A percentile compares a stretch with the other conserved stretches of the same genome.
These are phyloP conservation scores for Penicillium manginii DNA, from an alignment of 495 filamentous ascomycete species.

Conservation along the genomic window DNA sequence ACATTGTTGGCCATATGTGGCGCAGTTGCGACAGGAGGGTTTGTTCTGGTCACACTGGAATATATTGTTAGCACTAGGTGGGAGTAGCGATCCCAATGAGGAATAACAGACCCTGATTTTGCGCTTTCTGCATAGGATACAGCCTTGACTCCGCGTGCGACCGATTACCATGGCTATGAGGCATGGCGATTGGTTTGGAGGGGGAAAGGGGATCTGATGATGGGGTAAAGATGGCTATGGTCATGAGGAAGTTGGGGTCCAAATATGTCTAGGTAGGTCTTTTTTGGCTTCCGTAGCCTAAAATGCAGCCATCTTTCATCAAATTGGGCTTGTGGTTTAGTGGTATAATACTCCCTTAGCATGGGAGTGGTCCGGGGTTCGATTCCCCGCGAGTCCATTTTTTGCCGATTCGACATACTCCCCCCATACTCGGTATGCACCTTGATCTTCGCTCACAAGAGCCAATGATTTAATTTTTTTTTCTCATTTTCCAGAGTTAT, in stretches of 20 bases:
- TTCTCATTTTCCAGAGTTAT: too few species aligned
- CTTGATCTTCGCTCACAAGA: too few species aligned
- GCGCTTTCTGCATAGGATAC: slow-evolving; percentile 9
- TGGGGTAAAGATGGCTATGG: too few species aligned
- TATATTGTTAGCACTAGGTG: too few species aligned
- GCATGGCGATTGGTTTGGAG: not conserved
- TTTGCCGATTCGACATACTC: too few species aligned
- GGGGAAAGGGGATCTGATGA: not conserved
- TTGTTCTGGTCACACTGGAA: slow-evolving; percentile 11
- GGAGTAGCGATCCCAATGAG: too few species aligned
- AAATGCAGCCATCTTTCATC: not conserved
- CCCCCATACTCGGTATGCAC: too few species aligned
- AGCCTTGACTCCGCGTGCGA: slow-evolving; percentile 1
- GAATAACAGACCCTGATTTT: not conserved
- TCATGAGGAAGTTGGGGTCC: not conserved
- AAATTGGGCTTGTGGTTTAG: slow-evolving; percentile 48
- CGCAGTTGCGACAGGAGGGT: slow-evolving; percentile 21
- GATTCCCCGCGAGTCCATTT: slow-evolving; percentile 57
- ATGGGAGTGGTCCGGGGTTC: slow-evolving; percentile 61
- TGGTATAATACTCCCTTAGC: slow-evolving; percentile 52
- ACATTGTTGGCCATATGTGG: slow-evolving; percentile 16
- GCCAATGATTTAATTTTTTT: too few species aligned
- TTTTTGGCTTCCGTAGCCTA: not conserved
- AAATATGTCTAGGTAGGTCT: too few species aligned
- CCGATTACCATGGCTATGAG: not conserved